Evolutionary conservation across 2,329 filamentous ascomycete genomes (phyloP).

Genomic region (Cytospora chrysosperma): DNA sequence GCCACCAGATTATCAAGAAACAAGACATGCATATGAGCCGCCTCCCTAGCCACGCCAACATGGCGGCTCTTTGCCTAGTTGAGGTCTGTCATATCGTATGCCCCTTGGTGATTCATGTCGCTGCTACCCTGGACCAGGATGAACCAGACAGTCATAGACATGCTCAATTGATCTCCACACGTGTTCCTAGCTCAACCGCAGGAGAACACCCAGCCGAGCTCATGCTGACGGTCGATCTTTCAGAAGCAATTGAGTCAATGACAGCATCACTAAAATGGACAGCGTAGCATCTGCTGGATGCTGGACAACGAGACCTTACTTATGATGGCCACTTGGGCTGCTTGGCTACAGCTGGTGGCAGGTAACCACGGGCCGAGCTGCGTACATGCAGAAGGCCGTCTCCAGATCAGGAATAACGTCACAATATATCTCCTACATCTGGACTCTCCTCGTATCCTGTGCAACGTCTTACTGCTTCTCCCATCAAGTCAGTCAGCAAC

Average conservation of each 20-base stretch:
- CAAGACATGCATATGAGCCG: neutral
- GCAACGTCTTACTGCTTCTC: constrained; percentile 1
- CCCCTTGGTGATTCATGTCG: neutral
- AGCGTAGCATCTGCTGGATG: neutral
- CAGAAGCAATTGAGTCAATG: neutral
- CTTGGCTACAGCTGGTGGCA: too few species aligned
- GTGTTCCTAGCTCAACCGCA: neutral
- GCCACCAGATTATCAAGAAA: neutral
- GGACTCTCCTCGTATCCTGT: neutral
- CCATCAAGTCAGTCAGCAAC: too few species aligned
- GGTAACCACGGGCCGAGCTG: neutral
- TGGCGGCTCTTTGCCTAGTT: neutral
- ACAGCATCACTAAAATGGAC: neutral
- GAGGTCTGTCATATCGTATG: neutral
- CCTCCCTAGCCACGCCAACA: neutral
- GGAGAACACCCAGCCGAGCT: neutral
- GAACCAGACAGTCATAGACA: neutral
- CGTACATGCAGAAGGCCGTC: neutral
- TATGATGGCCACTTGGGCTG: too few species aligned
- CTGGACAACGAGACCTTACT: neutral
- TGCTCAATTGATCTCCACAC: neutral
- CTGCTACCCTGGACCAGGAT: neutral
- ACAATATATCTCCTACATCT: neutral
- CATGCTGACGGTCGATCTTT: neutral
- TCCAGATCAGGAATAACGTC: neutral